Conservation (phyloP, 768 basidiomycete genomes). For the Boletus sp. region DNA sequence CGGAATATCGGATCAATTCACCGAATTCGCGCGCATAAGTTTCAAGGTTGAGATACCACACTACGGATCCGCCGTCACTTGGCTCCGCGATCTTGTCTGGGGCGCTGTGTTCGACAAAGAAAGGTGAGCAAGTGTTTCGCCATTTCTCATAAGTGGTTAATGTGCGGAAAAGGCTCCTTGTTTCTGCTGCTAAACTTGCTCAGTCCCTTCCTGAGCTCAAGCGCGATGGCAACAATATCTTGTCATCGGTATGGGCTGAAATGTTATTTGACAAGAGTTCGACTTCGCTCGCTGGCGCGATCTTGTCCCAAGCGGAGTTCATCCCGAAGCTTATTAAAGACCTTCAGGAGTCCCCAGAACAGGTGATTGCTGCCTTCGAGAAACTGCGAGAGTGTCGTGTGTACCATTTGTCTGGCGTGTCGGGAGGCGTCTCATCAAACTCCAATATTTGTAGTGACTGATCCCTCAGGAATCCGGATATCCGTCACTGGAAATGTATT, state of each 20-base stretch:
- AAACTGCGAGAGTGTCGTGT: conserved; percentile 64
- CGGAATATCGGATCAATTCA: conserved; percentile 62
- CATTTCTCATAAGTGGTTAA: not conserved
- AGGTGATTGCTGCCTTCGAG: conserved; percentile 71
- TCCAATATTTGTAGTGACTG: conserved; percentile 53
- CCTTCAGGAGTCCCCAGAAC: conserved; percentile 68
- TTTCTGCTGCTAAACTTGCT: conserved; percentile 82
- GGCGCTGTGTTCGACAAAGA: conserved; percentile 74
- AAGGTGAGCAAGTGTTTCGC: conserved; percentile 43
- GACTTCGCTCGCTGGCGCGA: conserved; percentile 60
- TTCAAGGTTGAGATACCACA: conserved; percentile 81
- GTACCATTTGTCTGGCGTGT: conserved; percentile 26
- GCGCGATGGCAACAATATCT: conserved; percentile 79
- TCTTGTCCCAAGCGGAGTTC: conserved; percentile 76
- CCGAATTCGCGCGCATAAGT: conserved; percentile 68
- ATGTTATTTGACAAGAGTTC: conserved; percentile 67
- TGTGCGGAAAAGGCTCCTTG: conserved; percentile 56
- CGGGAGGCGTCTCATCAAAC: not conserved
- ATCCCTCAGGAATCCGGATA: conserved; percentile 81
- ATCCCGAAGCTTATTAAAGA: conserved; percentile 69
- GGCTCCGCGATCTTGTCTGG: conserved; percentile 82
- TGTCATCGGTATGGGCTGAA: conserved; percentile 65
- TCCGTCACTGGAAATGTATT: conserved; percentile 89
- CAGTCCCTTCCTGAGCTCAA: conserved; percentile 91
- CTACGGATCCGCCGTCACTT: conserved; percentile 80